These are phyloP conservation scores for Daldinia decipiens DNA, from an alignment of 495 filamentous ascomycete species.

Conservation along the genomic window DNA sequence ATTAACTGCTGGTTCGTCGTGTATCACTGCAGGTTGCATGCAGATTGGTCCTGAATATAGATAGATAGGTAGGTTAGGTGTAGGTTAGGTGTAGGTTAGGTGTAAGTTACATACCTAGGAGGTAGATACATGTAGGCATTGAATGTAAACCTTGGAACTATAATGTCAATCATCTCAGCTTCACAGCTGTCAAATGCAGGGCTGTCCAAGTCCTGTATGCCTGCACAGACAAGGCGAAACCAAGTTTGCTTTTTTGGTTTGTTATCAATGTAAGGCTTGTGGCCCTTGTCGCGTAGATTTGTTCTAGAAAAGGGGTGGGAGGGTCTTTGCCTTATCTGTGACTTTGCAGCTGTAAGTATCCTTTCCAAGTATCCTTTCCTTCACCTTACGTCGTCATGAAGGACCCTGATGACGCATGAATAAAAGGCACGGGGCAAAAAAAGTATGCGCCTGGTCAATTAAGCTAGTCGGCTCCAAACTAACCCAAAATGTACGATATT, in stretches of 20 bases:
- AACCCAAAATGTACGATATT: slow-evolving; percentile 32
- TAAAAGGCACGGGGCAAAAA: slow-evolving; percentile 12
- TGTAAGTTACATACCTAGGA: no score
- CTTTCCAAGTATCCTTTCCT: background rate
- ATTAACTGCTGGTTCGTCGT: slow-evolving; percentile 15
- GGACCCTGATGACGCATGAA: slow-evolving; percentile 40
- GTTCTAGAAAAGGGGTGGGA: slow-evolving; percentile 34
- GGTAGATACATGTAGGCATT: background rate
- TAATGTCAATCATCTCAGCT: slow-evolving; percentile 30
- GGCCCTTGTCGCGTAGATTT: slow-evolving; percentile 18
- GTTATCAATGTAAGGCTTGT: background rate
- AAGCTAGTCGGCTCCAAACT: slow-evolving; percentile 11
- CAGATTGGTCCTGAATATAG: slow-evolving; percentile 21
- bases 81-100: no score
- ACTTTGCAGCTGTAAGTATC: slow-evolving; percentile 15
- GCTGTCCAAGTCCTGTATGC: slow-evolving; percentile 18
- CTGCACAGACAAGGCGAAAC: slow-evolving; percentile 18
- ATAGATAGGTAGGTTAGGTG: no score
- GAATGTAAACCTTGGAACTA: background rate
- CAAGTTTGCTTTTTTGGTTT: slow-evolving; percentile 20
- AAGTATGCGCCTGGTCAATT: slow-evolving; percentile 1
- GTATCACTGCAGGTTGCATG: slow-evolving; percentile 33
- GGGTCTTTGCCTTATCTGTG: slow-evolving; percentile 23
- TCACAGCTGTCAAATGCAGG: slow-evolving; percentile 36
- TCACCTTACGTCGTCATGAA: slow-evolving; percentile 28